phyloP scores from a whole-genome alignment of 352 stramenopile species.

The Globisporangium nunn region DNA sequence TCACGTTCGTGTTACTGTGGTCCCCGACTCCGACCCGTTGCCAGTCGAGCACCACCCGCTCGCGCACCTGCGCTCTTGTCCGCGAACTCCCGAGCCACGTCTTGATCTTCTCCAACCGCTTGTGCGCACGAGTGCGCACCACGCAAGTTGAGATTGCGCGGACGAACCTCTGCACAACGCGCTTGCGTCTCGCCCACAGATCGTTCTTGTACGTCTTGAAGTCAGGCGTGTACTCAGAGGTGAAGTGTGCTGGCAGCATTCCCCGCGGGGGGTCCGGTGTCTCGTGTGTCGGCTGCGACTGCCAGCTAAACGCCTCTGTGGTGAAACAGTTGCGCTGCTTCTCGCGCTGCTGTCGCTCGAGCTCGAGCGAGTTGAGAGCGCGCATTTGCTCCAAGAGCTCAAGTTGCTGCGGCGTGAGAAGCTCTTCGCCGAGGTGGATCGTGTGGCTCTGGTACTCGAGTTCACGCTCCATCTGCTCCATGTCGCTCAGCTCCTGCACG shows the following conservation, averaged over 20 bases:
- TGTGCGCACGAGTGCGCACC: conserved; percentile 50
- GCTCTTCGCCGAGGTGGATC: conserved; percentile 45
- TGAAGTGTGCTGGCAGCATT: conserved; percentile 36
- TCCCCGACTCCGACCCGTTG: conserved; percentile 13
- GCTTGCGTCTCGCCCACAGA: conserved; percentile 67
- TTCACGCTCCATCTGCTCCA: conserved; percentile 67
- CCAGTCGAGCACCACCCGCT: conserved; percentile 57
- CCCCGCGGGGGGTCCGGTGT: conserved; percentile 22
- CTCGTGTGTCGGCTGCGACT: conserved; percentile 17
- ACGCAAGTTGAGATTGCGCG: conserved; percentile 71
- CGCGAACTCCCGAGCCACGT: conserved; percentile 36
- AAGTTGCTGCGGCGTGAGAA: conserved; percentile 49
- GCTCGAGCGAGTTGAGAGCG: conserved; percentile 21
- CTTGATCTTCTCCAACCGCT: conserved; percentile 46
- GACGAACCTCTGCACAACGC: conserved; percentile 57
- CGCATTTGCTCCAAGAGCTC: conserved; percentile 43
- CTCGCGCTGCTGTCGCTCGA: conserved; percentile 30
- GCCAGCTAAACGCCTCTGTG: conserved; percentile 26
- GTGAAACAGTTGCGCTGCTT: conserved; percentile 30
- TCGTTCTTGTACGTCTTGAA: conserved; percentile 89
- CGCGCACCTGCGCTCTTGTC: conserved; percentile 44
- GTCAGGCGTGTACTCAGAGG: conserved; percentile 30
- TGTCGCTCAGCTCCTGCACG: conserved; percentile 69
- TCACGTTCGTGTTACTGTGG: neutral
- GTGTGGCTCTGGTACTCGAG: conserved; percentile 83